Percentiles rank a stretch among this genome's conserved stretches.
Evolutionary conservation across 1,284 basidiomycete species (phyloP).

Genomic region (Ceratobasidium theobromae): DNA sequence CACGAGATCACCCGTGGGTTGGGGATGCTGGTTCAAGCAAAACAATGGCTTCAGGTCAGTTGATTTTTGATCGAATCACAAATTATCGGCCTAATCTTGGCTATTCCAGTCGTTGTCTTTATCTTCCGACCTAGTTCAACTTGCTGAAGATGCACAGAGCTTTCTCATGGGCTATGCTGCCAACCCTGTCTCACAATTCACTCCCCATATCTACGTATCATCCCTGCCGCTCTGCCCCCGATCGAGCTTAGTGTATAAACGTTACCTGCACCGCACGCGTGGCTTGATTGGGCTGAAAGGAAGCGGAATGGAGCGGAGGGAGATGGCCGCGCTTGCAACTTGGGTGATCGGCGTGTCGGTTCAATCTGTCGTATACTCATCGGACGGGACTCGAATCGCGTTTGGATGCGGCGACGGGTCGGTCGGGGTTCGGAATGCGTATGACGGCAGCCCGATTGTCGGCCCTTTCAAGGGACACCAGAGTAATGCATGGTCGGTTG

Average conservation of each 20-base stretch:
- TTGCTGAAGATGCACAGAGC: conserved; percentile 5
- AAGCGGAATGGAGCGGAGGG: background rate
- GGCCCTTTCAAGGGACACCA: background rate
- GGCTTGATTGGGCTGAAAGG: background rate
- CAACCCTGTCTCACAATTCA: background rate
- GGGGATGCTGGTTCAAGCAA: no score
- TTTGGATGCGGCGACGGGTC: background rate
- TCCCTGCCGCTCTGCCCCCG: conserved; percentile 11
- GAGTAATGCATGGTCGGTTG: background rate
- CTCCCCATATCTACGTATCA: conserved; percentile 31
- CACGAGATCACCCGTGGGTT: no score
- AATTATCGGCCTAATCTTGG: no score
- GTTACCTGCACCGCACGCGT: background rate
- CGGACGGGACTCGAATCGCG: background rate
- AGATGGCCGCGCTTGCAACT: background rate
- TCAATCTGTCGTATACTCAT: background rate
- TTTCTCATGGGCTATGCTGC: conserved; percentile 2
- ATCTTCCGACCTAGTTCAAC: background rate
- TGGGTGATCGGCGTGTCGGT: background rate
- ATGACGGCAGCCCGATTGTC: background rate
- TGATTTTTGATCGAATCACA: no score
- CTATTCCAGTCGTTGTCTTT: no score
- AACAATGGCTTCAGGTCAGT: no score
- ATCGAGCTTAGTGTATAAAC: background rate
- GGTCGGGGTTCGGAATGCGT: background rate